phyloP scores from a whole-genome alignment of 371 early-diverging fungal species.

The Blastocladiella emersonii region DNA sequence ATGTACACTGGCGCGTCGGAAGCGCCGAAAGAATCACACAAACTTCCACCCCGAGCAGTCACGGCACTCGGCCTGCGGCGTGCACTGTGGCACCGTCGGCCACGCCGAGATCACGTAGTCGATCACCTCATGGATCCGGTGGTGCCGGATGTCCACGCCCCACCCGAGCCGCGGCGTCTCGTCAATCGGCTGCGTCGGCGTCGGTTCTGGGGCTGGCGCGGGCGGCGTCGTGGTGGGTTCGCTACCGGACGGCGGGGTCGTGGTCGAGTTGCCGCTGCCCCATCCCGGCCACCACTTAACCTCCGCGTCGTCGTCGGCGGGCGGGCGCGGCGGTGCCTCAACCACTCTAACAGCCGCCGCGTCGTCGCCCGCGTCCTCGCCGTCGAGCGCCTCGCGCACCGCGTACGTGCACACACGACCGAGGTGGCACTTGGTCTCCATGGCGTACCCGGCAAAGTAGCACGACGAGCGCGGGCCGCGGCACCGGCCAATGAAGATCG shows the following conservation, averaged over 20 bases:
- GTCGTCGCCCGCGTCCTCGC: constrained; percentile 18
- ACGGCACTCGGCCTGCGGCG: background rate
- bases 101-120: constrained; percentile 32
- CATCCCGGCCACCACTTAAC: background rate
- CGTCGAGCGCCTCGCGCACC: constrained; percentile 11
- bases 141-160: constrained; percentile 58
- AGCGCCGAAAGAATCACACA: too few species aligned
- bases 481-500: constrained; percentile 64
- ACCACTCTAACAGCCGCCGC: background rate
- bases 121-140: constrained; percentile 66
- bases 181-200: background rate
- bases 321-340: too few species aligned
- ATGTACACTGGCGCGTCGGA: too few species aligned
- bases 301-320: background rate
- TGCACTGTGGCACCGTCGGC: constrained; percentile 7
- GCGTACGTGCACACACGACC: constrained; percentile 38
- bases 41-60: constrained; percentile 9
- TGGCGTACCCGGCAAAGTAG: constrained; percentile 79
- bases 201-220: background rate
- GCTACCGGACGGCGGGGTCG: background rate
- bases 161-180: constrained; percentile 19
- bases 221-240: background rate
- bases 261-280: background rate
- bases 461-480: constrained; percentile 56
- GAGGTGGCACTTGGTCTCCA: constrained; percentile 60